Evolutionary conservation across 2,329 filamentous ascomycete genomes (phyloP).

Genomic region (Diaporthe caulivora): DNA sequence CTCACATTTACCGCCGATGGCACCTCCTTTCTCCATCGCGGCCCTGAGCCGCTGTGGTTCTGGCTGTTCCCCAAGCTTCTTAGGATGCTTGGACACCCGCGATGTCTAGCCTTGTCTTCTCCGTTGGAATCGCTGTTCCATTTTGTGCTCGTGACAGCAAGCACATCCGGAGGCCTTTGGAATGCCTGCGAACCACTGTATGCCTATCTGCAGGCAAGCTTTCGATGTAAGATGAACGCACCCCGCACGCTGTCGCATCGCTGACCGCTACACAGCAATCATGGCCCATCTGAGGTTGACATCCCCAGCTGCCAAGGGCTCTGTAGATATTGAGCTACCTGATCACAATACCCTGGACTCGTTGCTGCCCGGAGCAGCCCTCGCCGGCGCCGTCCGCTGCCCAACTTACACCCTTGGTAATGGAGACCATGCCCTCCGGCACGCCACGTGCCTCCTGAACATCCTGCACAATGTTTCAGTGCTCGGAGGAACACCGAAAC

Average conservation of each 20-base stretch:
- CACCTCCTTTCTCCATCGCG: constrained; percentile 62
- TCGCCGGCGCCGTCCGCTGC: constrained; percentile 44
- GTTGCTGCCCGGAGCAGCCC: constrained; percentile 43
- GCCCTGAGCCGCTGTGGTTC: constrained; percentile 72
- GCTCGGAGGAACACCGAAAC: constrained; percentile 49
- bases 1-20: constrained; percentile 61
- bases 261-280: constrained; percentile 41
- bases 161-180: constrained; percentile 62
- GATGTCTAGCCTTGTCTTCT: constrained; percentile 60
- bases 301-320: neutral
- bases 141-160: constrained; percentile 60
- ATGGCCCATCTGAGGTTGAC: constrained; percentile 39
- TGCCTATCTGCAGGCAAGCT: constrained; percentile 62
- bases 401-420: constrained; percentile 56
- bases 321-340: constrained; percentile 53
- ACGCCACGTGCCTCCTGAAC: constrained; percentile 58
- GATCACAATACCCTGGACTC: constrained; percentile 50
- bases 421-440: constrained; percentile 59
- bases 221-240: constrained; percentile 56
- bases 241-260: constrained; percentile 42
- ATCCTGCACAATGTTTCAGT: constrained; percentile 57
- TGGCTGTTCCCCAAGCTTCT: constrained; percentile 73
- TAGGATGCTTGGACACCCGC: constrained; percentile 66
- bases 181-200: constrained; percentile 57
- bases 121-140: constrained; percentile 67